phyloP scores from a whole-genome alignment of 75 land plant genomes.

The Pseudotsuga menziesii region DNA sequence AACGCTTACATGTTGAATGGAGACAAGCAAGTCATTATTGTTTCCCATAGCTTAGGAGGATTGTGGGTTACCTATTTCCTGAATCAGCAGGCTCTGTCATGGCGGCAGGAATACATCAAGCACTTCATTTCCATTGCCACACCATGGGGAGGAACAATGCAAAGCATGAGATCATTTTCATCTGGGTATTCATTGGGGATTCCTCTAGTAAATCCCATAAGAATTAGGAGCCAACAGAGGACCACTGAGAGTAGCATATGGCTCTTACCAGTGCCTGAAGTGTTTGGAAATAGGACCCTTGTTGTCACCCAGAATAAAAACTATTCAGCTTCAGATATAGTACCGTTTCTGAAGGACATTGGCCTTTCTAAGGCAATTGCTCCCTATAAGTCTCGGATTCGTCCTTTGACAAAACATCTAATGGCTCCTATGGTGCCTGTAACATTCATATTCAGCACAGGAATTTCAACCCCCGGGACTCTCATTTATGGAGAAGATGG shows the following conservation, averaged over 20 bases:
- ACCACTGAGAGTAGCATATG: slow-evolving; percentile 85
- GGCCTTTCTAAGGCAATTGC: slow-evolving; percentile 60
- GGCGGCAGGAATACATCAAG: slow-evolving; percentile 63
- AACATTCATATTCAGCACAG: slow-evolving; percentile 60
- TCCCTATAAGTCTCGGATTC: slow-evolving; percentile 54
- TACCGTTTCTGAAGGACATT: slow-evolving; percentile 61
- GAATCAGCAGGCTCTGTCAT: slow-evolving; percentile 48
- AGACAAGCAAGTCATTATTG: slow-evolving; percentile 62
- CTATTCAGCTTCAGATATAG: slow-evolving; percentile 55
- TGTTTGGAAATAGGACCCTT: slow-evolving; percentile 37
- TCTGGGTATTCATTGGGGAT: slow-evolving; percentile 86
- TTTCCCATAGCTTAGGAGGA: slow-evolving; percentile 94
- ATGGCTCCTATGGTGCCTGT: slow-evolving; percentile 48
- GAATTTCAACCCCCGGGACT: slow-evolving; percentile 54
- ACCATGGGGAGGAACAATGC: slow-evolving; percentile 91
- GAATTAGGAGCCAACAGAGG: slow-evolving; percentile 71
- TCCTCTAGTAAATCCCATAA: slow-evolving; percentile 69
- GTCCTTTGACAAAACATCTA: slow-evolving; percentile 36
- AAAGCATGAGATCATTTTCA: slow-evolving; percentile 77
- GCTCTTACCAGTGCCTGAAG: slow-evolving; percentile 65
- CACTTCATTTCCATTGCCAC: slow-evolving; percentile 74
- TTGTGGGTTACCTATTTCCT: slow-evolving; percentile 73
- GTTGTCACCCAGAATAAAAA: slow-evolving; percentile 32
- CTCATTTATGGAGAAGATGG: slow-evolving; percentile 58
- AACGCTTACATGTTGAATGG: slow-evolving; percentile 55